Evolutionary conservation across 495 filamentous ascomycete species (phyloP).

Genomic region (Sporormia fimetaria): DNA sequence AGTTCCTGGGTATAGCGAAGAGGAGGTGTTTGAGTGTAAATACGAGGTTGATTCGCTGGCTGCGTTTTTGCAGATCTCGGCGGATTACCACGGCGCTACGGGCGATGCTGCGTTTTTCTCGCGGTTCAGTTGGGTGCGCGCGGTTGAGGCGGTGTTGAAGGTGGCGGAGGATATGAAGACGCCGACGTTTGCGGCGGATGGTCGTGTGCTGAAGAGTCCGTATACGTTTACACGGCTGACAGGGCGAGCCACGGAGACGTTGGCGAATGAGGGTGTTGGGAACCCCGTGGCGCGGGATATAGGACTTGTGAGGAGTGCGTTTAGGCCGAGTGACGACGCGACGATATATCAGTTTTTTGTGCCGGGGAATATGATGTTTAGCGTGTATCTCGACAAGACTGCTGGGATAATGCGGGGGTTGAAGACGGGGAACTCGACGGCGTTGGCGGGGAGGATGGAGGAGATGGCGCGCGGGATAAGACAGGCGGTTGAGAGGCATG

Average conservation of each 20-base stretch:
- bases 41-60: conserved; percentile 60
- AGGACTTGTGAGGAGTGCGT: conserved; percentile 50
- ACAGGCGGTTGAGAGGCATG: conserved; percentile 42
- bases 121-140: conserved; percentile 48
- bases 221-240: conserved; percentile 51
- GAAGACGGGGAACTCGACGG: conserved; percentile 30
- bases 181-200: conserved; percentile 46
- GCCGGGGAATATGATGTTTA: conserved; percentile 60
- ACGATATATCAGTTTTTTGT: conserved; percentile 50
- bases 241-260: conserved; percentile 46
- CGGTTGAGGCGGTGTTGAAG: conserved; percentile 43
- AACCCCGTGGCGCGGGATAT: conserved; percentile 47
- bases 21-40: conserved; percentile 52
- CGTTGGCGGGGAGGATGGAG: conserved; percentile 42
- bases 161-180: conserved; percentile 49
- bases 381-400: conserved; percentile 43
- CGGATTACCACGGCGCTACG: conserved; percentile 47
- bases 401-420: conserved; percentile 44
- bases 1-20: conserved; percentile 38
- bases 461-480: conserved; percentile 39
- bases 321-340: conserved; percentile 53
- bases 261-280: conserved; percentile 49
- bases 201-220: conserved; percentile 40
- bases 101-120: conserved; percentile 47
- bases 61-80: conserved; percentile 50